Evolutionary conservation across 192 early-diverging fungal species (phyloP), one percentile per base, ranked within the genome.

Genomic region (Coemansia sp.): DNA sequence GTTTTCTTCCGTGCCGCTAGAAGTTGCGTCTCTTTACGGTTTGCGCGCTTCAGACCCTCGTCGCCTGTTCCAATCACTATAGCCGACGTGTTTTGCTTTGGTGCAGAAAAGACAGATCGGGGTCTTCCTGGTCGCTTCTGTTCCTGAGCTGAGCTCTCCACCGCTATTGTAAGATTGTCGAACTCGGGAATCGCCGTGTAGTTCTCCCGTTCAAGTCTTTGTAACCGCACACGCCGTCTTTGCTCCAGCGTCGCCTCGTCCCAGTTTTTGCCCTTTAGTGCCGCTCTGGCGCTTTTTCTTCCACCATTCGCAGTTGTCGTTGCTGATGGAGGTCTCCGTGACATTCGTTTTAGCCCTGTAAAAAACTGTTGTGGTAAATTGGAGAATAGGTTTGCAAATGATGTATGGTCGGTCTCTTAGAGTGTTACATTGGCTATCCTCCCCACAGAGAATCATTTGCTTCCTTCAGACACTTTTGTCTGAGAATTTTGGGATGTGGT

Each of bases 201-300:
- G 59, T 79, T 79, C 30, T 72, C 75, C 4, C 75, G 41, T 23
- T 79, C 75, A 4, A 79, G 59, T n/a, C 47, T 60, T 27, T 72
- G 70, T 6, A 79, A 53, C 7, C 75, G 75, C 14, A 52, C 47
- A 27, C 66, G 75, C 3, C 62, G 65, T 6, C 75, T 66, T 27
- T 79, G 70, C 44, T 66, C 61, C 9, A 79, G 57, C 5, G 75
- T 79, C 0, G 75, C 36, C 19, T 60, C 59, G 57, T 79, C 75
- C 75, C 75, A 79, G 60, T 68, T 33, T 22, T 57, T 50, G 17
- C 55, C 58, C 19, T 47, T 54, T 7, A 54, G 17, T 11, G 30
- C 30, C 7, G 27, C n/a, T 33, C 52, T 33, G 28, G 36, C 19
- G 22, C 45, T 22, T 25, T 48, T 48, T 48, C 45, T 25, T 9